These are phyloP conservation scores for Zanthoxylum bungeanum DNA, from an alignment of 345 rosid species.

Conservation along the genomic window DNA sequence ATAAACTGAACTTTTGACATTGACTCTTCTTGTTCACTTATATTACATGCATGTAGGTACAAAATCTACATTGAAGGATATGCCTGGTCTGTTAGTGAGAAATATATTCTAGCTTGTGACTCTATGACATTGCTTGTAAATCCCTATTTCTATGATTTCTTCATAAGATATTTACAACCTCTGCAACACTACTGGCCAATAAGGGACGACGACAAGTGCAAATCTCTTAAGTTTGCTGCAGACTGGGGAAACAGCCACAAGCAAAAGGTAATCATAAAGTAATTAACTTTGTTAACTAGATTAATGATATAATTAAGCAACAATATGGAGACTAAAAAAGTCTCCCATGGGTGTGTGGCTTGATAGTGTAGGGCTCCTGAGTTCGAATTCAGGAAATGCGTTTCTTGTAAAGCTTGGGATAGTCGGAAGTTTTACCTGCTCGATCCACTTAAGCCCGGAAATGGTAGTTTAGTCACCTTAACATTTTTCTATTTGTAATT, in stretches of 20 bases:
- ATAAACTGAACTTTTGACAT: background rate
- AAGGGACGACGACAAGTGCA: conserved; percentile 48
- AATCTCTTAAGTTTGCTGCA: conserved; percentile 74
- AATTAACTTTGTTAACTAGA: background rate
- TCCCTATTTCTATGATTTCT: conserved; percentile 50
- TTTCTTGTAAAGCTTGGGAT: no score
- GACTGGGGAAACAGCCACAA: conserved; percentile 71
- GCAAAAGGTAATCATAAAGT: conserved; percentile 47
- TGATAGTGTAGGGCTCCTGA: no score
- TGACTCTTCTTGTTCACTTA: background rate
- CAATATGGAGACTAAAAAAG: no score
- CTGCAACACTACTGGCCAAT: conserved; percentile 73
- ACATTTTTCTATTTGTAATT: no score
- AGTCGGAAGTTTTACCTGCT: no score
- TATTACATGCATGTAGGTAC: conserved; percentile 34
- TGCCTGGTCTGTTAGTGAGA: conserved; percentile 67
- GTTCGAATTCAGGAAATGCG: no score
- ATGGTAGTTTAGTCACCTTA: no score
- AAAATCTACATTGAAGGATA: conserved; percentile 79
- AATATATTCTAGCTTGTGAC: conserved; percentile 56
- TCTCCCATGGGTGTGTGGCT: no score
- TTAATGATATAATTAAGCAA: no score
- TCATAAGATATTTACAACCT: conserved; percentile 44
- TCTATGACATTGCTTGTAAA: conserved; percentile 36
- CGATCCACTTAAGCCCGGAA: no score